phyloP scores from a whole-genome alignment of 129 eudicot genomes.

The Centella asiatica region DNA sequence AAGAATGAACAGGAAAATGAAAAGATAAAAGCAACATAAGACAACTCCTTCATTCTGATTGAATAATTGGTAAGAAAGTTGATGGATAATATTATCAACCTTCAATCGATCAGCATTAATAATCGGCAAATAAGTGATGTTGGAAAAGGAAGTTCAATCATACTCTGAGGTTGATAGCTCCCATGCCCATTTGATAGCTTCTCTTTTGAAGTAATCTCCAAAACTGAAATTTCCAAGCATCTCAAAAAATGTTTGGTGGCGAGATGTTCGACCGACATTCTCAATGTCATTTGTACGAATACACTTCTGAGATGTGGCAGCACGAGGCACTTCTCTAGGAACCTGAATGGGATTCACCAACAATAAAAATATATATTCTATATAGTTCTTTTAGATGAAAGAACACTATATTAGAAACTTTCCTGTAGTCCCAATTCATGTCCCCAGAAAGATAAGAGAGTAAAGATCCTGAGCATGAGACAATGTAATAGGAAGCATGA shows the following conservation, averaged over 20 bases:
- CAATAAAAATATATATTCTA: constrained; percentile 1
- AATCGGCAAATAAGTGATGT: neutral
- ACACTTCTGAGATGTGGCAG: constrained; percentile 92
- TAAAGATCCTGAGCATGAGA: neutral
- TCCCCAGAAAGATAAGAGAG: neutral
- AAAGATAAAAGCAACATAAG: neutral
- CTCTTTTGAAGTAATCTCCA: constrained; percentile 97
- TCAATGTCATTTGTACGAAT: constrained; percentile 90
- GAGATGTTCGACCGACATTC: constrained; percentile 85
- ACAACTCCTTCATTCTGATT: neutral
- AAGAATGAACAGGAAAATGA: neutral
- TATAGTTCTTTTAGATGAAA: neutral
- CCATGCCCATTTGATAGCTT: constrained; percentile 97
- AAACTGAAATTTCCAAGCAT: constrained; percentile 97
- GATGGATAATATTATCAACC: neutral
- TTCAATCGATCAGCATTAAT: neutral
- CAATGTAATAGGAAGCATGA: neutral
- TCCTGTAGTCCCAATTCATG: neutral
- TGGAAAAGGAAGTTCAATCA: constrained; percentile 11
- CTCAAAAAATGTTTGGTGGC: constrained; percentile 94
- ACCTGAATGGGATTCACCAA: constrained; percentile 38
- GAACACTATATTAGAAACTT: neutral
- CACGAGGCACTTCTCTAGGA: constrained; percentile 75
- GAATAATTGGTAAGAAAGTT: neutral
- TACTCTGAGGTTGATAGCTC: constrained; percentile 81